Evolutionary conservation across 306 rosid genomes (phyloP), one percentile per base, ranked within the genome.

Genomic region (Dalbergia cultrata): DNA sequence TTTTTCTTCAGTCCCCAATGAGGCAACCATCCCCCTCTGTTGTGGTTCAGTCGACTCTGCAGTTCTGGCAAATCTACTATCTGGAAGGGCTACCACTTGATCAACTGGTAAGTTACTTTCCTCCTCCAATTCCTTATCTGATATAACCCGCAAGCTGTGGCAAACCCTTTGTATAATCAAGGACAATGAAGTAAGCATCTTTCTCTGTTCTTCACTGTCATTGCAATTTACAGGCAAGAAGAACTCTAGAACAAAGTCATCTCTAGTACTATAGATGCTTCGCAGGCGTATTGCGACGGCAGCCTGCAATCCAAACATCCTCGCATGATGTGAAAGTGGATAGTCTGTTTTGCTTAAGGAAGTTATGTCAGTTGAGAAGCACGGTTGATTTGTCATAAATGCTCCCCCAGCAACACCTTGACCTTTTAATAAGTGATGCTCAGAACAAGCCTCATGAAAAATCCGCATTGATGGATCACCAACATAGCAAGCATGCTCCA

Each of bases 371-470:
- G 71, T 50, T 60, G 93, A 89, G 87, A 96, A 93, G 88, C 97
- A 88, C 0, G 97, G 92, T 70, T 93, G 90, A 71, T 96, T 96
- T 10, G 97, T 92, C 92, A 76, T 70, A 66, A 92, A 93, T 47
- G 99, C 99, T 74, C 82, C 72, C 58, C 99, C 99, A 21, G 86
- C 96, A 57, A 96, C 83, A 61, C 99, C 99, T 93, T 92, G 91
- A 67, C 98, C 98, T 84, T 79, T 96, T 74, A 96, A 86, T 90
- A 96, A 84, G 90, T 96, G 99, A 90, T 93, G 98, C 78, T 93
- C 99, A 8, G 94, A 89, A 90, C 99, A 96, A 76, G 93, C 97
- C 93, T 96, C 98, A 1, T 96, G 97, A 78, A 96, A 96, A 41
- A 37, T 72, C 80, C 34, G 86, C 79, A 87, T 43, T 26, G 61